A percentile compares a stretch with the other conserved stretches of the same genome.
These are phyloP conservation scores for Tolypocladium cylindrosporum DNA, from an alignment of 2,329 filamentous ascomycete species.

Conservation along the genomic window DNA sequence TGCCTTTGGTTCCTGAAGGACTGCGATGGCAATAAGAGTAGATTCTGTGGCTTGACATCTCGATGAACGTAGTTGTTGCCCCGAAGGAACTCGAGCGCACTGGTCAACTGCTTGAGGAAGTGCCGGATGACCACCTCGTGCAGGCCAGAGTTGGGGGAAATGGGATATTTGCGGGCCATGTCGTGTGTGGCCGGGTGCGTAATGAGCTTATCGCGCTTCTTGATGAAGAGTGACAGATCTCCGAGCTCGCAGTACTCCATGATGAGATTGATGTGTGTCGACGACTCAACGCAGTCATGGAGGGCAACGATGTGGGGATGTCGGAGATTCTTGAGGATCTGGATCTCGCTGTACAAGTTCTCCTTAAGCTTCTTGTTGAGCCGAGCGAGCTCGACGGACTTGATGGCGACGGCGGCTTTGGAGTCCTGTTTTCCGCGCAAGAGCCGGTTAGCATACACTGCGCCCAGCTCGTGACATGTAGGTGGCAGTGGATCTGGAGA, in stretches of 20 bases:
- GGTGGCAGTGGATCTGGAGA: background rate
- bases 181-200: constrained; percentile 75
- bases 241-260: constrained; percentile 99
- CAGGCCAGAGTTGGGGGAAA: constrained; percentile 70
- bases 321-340: constrained; percentile 85
- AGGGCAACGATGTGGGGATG: constrained; percentile 96
- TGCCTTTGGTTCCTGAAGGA: constrained; percentile 50
- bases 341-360: constrained; percentile 90
- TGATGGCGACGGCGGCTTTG: constrained; percentile 82
- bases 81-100: constrained; percentile 81
- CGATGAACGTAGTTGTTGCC: constrained; percentile 84
- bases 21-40: constrained; percentile 75
- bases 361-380: constrained; percentile 95
- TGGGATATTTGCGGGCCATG: constrained; percentile 90
- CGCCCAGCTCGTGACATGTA: background rate
- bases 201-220: constrained; percentile 73
- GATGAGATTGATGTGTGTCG: constrained; percentile 84
- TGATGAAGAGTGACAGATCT: constrained; percentile 91
- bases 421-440: constrained; percentile 48
- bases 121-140: constrained; percentile 95
- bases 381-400: constrained; percentile 84
- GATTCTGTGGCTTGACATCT: constrained; percentile 95
- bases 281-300: constrained; percentile 84
- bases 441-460: background rate
- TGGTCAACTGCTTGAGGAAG: constrained; percentile 89